phyloP scores from a whole-genome alignment of 2,329 filamentous ascomycete genomes.

The Arthroderma sp. region DNA sequence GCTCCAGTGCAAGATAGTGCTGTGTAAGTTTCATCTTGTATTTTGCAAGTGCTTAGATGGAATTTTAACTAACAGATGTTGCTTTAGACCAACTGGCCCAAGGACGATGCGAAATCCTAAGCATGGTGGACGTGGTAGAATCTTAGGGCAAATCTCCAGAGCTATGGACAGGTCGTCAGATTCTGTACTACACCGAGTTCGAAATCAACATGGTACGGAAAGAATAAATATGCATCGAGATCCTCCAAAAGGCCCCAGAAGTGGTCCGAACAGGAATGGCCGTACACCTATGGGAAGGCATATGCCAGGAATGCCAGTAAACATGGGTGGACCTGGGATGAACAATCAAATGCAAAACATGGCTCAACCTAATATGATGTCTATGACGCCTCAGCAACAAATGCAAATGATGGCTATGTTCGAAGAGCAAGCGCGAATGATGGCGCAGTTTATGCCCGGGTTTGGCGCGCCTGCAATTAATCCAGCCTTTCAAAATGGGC shows the following conservation, averaged over 20 bases:
- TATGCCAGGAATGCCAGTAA: constrained; percentile 27
- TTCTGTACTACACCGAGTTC: constrained; percentile 66
- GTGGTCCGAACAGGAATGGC: constrained; percentile 31
- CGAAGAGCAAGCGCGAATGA: constrained; percentile 77
- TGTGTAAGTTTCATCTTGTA: constrained; percentile 21
- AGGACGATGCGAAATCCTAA: constrained; percentile 80
- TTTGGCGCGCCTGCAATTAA: constrained; percentile 41
- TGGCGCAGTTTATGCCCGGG: constrained; percentile 56
- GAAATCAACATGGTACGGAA: constrained; percentile 56
- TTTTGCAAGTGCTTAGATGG: neutral
- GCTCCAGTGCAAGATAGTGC: constrained; percentile 25
- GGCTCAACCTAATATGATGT: constrained; percentile 36
- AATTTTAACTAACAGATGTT: constrained; percentile 27
- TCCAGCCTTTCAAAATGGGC: constrained; percentile 39
- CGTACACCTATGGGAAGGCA: constrained; percentile 30
- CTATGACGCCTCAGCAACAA: constrained; percentile 54
- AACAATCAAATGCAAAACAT: constrained; percentile 24
- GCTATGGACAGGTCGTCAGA: constrained; percentile 68
- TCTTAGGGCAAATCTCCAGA: constrained; percentile 74
- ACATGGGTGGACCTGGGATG: constrained; percentile 13
- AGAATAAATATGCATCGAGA: constrained; percentile 72
- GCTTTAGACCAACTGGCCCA: constrained; percentile 70
- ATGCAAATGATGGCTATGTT: constrained; percentile 64
- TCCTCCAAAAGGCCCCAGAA: constrained; percentile 58
- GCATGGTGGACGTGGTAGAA: constrained; percentile 55